These are phyloP conservation scores for Calycina herbarum DNA, from an alignment of 2,329 filamentous ascomycete genomes.

Conservation along the genomic window DNA sequence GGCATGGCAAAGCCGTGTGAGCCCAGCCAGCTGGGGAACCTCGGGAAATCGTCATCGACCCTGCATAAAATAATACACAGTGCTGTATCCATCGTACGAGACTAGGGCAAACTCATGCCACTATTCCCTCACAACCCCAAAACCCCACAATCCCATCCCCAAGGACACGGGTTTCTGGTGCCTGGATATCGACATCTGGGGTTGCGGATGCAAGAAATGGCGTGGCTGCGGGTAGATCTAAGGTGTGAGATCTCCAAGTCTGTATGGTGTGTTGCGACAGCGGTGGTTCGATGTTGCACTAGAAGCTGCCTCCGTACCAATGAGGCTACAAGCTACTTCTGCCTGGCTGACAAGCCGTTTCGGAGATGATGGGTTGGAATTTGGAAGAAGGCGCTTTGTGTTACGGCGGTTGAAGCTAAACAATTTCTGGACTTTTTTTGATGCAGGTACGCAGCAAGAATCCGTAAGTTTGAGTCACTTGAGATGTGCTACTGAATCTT, in stretches of 20 bases:
- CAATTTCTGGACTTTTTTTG: not conserved
- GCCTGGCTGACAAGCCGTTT: not conserved
- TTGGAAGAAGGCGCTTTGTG: too few species aligned
- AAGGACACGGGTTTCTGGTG: not conserved
- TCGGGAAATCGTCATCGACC: constrained; percentile 2
- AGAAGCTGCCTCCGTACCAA: not conserved
- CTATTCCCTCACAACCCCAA: constrained; percentile 3
- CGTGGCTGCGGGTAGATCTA: not conserved
- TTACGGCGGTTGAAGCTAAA: not conserved
- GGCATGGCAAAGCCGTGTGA: too few species aligned
- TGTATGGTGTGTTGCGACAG: not conserved
- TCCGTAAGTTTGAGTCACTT: not conserved
- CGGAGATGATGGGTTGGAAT: not conserved
- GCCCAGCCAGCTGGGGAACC: not conserved
- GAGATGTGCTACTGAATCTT: not conserved
- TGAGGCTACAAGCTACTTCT: not conserved
- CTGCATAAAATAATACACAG: not conserved
- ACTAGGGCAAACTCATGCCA: constrained; percentile 7
- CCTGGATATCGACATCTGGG: constrained; percentile 5
- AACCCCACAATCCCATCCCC: constrained; percentile 15
- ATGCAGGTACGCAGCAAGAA: constrained; percentile 3
- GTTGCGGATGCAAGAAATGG: not conserved
- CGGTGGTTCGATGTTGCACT: not conserved
- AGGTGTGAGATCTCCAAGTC: not conserved
- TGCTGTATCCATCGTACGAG: constrained; percentile 12